Base-by-base conservation (phyloP, 345 rosid species). In the Aquilaria malaccensis region DNA sequence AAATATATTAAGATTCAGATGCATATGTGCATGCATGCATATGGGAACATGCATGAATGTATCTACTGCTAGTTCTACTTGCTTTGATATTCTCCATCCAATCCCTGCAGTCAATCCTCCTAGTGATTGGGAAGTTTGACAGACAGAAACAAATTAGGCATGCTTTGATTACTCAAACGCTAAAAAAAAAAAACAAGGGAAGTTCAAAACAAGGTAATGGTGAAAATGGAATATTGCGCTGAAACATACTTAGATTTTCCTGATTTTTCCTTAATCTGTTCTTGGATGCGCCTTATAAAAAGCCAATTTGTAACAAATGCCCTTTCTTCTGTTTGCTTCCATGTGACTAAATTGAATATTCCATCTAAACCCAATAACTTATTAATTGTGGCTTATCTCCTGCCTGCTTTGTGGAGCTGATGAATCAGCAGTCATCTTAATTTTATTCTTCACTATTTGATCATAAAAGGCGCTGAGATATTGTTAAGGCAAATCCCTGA, bases 201-300 rank as follows among this genome's bases (percentile, higher is more conserved):
- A 22, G 22, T 6, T 50, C 54, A 50, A 22, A 50, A 4, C 54
- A 50, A 50, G 15, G 7, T 50, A 50, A 2, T 50, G 15, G 10
- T 50, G 7, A 13, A 22, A 50, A 50, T 50, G 54, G 10, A 0
- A 13, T 50, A 50, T 37, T 37, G 43, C 7, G 7, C 43, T 37
- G 43, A 37, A 37, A 37, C 68, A 65, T 80, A 90, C 97, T 80
- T 95, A 67, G 93, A 85, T 81, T 81, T 90, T 64, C 88, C 95
- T 51, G 95, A 81, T 67, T 87, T 87, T 63, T 84, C 95, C 77
- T 81, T 85, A 59, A 90, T 85, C 71, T 90, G 90, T 76, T 90
- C 93, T 67, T 85, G 95, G 69, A 87, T 90, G 67, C 77, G 93
- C 88, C 66, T 85, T 65, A 87, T 82, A 53, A 90, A 83, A 74